These are phyloP conservation scores for Aspergillus flavus DNA, from an alignment of 2,329 filamentous ascomycete species.

Conservation along the genomic window DNA sequence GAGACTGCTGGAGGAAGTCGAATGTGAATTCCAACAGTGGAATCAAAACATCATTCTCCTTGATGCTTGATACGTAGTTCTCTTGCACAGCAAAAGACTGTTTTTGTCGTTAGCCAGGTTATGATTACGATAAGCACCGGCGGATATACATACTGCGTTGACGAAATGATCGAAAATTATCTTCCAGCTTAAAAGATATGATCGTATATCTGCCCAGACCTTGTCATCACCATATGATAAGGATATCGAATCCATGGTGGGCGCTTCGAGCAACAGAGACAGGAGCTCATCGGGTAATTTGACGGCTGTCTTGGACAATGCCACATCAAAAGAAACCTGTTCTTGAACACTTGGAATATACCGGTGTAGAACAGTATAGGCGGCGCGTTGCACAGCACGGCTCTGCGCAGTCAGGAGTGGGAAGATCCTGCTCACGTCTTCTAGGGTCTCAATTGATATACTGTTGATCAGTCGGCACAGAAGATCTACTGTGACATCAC, in stretches of 20 bases:
- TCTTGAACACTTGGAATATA: constrained; percentile 79
- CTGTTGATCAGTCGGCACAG: constrained; percentile 70
- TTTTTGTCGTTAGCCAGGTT: constrained; percentile 27
- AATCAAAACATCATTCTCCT: constrained; percentile 68
- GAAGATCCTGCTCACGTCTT: constrained; percentile 71
- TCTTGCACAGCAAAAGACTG: constrained; percentile 77
- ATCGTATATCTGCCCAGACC: constrained; percentile 71
- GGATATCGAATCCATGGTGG: constrained; percentile 68
- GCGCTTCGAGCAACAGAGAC: constrained; percentile 78
- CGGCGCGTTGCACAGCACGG: constrained; percentile 73
- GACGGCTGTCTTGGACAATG: constrained; percentile 57
- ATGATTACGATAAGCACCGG: neutral
- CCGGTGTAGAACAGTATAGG: constrained; percentile 77
- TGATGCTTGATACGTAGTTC: constrained; percentile 79
- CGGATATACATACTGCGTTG: constrained; percentile 55
- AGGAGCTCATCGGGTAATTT: constrained; percentile 81
- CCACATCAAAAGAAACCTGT: constrained; percentile 76
- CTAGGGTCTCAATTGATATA: constrained; percentile 63
- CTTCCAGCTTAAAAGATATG: constrained; percentile 87
- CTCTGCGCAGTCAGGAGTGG: constrained; percentile 75
- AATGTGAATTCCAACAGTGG: constrained; percentile 78
- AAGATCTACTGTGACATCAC: constrained; percentile 74
- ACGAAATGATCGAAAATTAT: constrained; percentile 85
- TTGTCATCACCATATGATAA: constrained; percentile 65
- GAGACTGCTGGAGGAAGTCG: constrained; percentile 78